Conservation (phyloP, 192 early-diverging fungal species). For the Coemansia erecta region DNA sequence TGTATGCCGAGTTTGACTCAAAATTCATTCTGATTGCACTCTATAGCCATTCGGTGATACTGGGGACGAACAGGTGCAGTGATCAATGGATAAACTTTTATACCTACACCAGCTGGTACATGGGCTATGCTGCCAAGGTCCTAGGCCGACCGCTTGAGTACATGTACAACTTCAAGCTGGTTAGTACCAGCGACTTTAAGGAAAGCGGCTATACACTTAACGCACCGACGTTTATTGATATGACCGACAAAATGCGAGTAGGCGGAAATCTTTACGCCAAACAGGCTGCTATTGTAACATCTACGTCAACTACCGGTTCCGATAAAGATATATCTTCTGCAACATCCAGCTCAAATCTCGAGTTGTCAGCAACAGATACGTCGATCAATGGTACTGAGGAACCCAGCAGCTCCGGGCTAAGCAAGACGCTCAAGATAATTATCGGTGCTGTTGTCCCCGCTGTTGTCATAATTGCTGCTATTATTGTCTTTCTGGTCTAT, state of each 20-base stretch:
- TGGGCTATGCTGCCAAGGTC: background rate
- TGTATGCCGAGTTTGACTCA: background rate
- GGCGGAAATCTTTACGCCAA: background rate
- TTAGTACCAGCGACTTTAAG: too few species aligned
- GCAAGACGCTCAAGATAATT: background rate
- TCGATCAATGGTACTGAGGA: too few species aligned
- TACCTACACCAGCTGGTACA: background rate
- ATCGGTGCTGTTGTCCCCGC: background rate
- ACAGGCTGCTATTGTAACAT: background rate
- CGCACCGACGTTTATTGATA: background rate
- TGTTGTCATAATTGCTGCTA: background rate
- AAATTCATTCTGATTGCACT: background rate
- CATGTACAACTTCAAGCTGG: background rate
- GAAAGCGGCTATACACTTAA: background rate
- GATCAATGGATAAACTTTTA: background rate
- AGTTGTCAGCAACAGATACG: too few species aligned
- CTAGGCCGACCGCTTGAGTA: background rate
- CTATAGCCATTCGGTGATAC: constrained; percentile 4
- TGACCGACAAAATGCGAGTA: background rate
- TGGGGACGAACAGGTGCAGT: constrained; percentile 1
- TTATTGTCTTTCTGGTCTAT: background rate
- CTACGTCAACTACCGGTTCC: background rate
- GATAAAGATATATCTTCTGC: too few species aligned
- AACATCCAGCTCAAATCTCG: too few species aligned
- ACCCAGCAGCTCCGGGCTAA: background rate